Evolutionary conservation across 2,329 filamentous ascomycete species (phyloP), one percentile per base, ranked within the genome.

Genomic region (Ceratocystis albifundus): DNA sequence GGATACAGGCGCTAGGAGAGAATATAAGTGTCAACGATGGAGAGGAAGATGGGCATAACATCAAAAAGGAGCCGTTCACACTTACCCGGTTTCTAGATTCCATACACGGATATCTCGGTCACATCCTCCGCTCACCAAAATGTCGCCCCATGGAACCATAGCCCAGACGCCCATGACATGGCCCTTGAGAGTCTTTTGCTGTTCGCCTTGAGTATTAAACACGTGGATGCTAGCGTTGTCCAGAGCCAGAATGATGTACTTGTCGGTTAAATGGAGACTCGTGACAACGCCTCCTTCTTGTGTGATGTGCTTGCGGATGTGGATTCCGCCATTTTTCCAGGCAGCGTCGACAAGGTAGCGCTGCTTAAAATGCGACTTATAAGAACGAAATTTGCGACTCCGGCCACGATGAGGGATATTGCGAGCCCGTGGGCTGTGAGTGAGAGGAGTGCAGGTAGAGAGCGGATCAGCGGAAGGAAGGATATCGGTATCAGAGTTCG

Each of bases 91-190:
- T 63, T 87, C 86, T 80, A 99, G 86, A 73, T 99, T 89, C 94
- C 94, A 99, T 4, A 99, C 94, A 67, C 94, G 84, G 32, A 99
- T 94, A 74, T 99, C 94, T 68, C 94, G 85, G 77, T 99, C 94
- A 74, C 94, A 99, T 4, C 94, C 94, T 71, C 94, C 94, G 72
- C 91, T 96, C 68, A 99, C 94, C 69, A 99, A 81, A 65, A 90
- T 88, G 74, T 99, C 93, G 68, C 90, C 93, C 89, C 92, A 96
- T 5, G 94, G 94, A 28, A 99, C 91, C 93, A 99, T 97, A 62
- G 94, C 94, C 94, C 94, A 99, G 22, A 99, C 94, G 50, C 94
- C 94, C 94, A 99, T 99, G 57, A 97, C 89, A 77, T 99, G 94
- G 10, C 94, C 94, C 73, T 94, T 88, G 32, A 99, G 78, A 1